Evolutionary conservation across 306 rosid species (phyloP).

Genomic region (Quillaja saponaria): DNA sequence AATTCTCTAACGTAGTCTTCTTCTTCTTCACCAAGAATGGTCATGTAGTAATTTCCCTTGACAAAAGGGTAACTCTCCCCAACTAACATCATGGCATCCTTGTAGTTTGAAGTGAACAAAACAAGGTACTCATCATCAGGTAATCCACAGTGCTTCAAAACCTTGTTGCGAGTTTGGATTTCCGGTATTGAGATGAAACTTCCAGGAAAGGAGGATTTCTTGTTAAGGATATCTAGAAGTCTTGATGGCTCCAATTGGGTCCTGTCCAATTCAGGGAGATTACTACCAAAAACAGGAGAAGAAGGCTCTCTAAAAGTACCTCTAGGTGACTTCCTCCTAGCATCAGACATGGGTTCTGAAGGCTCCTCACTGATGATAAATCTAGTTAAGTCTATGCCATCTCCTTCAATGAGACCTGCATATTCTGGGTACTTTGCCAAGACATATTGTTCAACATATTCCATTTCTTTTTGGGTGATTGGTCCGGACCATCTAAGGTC

Average conservation of each 20-base stretch:
- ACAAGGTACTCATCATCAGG: constrained; percentile 69
- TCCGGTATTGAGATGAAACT: constrained; percentile 84
- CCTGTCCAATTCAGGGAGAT: constrained; percentile 70
- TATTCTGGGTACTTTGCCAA: constrained; percentile 85
- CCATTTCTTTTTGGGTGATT: constrained; percentile 77
- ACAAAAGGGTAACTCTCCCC: constrained; percentile 83
- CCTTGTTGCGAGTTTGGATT: constrained; percentile 66
- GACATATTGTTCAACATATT: constrained; percentile 78
- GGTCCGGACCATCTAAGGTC: constrained; percentile 93
- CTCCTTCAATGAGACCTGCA: constrained; percentile 52
- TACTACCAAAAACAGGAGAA: constrained; percentile 54
- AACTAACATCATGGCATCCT: constrained; percentile 72
- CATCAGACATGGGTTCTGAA: constrained; percentile 46
- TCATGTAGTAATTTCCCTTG: constrained; percentile 66
- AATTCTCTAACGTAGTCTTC: constrained; percentile 62
- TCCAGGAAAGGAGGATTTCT: constrained; percentile 71
- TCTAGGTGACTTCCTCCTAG: constrained; percentile 60
- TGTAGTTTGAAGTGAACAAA: constrained; percentile 68
- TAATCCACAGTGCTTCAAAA: constrained; percentile 73
- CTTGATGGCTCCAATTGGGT: constrained; percentile 77
- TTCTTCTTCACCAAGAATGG: constrained; percentile 48
- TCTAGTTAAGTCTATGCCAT: constrained; percentile 53
- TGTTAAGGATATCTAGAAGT: constrained; percentile 68
- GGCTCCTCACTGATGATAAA: constrained; percentile 68
- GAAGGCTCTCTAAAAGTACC: constrained; percentile 57